These are phyloP conservation scores for Trichoderma brevicompactum DNA, from an alignment of 2,329 filamentous ascomycete genomes.

Conservation along the genomic window DNA sequence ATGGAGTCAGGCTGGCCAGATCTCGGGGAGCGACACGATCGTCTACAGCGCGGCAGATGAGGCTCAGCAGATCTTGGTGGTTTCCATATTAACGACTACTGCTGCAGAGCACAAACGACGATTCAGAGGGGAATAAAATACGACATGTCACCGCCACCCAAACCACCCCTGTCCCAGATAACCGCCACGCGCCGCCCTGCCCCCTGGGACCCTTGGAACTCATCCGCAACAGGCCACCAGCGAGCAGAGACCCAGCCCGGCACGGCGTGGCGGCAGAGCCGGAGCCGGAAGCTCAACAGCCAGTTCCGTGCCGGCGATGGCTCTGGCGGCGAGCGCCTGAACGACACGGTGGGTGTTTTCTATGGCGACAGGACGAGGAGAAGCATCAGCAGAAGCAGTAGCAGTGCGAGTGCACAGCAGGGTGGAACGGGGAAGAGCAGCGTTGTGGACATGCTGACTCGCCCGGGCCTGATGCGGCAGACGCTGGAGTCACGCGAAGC, in stretches of 20 bases:
- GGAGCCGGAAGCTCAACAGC: conserved; percentile 68
- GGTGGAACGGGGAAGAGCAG: conserved; percentile 47
- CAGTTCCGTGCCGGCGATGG: conserved; percentile 64
- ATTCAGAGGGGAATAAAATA: background rate
- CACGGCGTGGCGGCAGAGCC: conserved; percentile 71
- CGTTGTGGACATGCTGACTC: conserved; percentile 59
- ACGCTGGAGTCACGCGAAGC: conserved; percentile 18
- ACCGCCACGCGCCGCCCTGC: conserved; percentile 47
- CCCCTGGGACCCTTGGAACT: conserved; percentile 72
- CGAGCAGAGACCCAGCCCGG: conserved; percentile 69
- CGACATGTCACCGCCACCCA: conserved; percentile 27
- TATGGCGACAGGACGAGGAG: conserved; percentile 48
- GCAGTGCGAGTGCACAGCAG: conserved; percentile 41
- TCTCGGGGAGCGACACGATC: background rate
- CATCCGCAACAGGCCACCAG: conserved; percentile 77
- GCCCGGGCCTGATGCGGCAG: conserved; percentile 42
- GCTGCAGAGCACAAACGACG: background rate
- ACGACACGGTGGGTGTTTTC: conserved; percentile 64
- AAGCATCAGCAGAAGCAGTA: conserved; percentile 48
- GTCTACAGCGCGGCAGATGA: background rate
- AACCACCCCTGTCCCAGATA: conserved; percentile 38
- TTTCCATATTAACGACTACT: too few species aligned
- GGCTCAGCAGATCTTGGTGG: too few species aligned
- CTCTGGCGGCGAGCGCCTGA: conserved; percentile 63
- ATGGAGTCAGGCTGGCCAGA: background rate